Base-by-base conservation (phyloP, 495 filamentous ascomycete species). In the Aspergillus heteromorphus region DNA sequence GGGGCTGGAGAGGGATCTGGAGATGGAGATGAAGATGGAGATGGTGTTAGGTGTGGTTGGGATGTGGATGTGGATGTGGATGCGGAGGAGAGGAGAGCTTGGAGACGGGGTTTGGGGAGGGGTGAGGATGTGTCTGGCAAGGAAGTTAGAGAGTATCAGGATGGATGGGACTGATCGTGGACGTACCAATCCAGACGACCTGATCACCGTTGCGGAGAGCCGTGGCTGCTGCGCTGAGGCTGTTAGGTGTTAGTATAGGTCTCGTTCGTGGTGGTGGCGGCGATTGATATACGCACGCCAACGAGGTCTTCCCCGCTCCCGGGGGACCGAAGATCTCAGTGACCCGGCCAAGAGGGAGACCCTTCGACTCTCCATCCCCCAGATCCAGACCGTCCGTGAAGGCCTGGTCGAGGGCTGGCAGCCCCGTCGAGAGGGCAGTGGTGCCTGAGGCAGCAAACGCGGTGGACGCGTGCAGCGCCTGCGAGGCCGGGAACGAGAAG, bases 271-370 rank as follows among this genome's bases (percentile, higher is more conserved):
- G 21, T 19, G 11, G 27, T 11, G 6, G 21, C 7, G 9, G 3
- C 29, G 10, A 40, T 27, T 30, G 17, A 17, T 4, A 49, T 5
- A 18, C 75, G 54, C 70, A 95, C 92, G 83, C 87, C 58, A 98
- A 72, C 5, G 86, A 73, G 0, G 92, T 95, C 71, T 97, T 97
- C 11, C 93, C 93, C 14, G 80, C 81, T 0, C 92, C 92, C 9
- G 89, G 88, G 14, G 93, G 91, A 0, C 93, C 93, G 73, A 86
- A 95, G 27, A 96, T 71, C 67, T 98, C 93, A 6, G 85, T 86
- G n/a, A 95, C 77, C 65, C 90, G 87, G 19, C 90, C 91, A 31
- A 84, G 82, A 50, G 80, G 73, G 21, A 96, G 68, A 4, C 91
- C 41, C 74, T 77, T 41, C 16, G 45, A 30, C 18, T 51, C 31